Evolutionary conservation across 495 filamentous ascomycete genomes (phyloP).

Genomic region (Xylaria longipes): DNA sequence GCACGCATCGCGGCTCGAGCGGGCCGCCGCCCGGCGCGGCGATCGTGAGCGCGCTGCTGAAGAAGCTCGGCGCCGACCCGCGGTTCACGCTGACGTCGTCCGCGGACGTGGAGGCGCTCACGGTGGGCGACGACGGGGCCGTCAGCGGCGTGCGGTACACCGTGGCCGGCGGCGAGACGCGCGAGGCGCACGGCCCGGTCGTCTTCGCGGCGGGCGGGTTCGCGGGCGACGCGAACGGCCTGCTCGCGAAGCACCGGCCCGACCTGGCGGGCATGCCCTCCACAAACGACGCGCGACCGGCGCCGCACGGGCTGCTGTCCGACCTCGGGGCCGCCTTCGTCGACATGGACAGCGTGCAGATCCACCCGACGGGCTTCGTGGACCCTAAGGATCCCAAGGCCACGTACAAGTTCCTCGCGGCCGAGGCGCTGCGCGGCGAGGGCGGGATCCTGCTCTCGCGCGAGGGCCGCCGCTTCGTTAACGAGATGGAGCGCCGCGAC

Average conservation of each 20-base stretch:
- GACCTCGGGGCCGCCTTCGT: constrained; percentile 56
- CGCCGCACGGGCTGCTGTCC: constrained; percentile 54
- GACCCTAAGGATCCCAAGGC: constrained; percentile 58
- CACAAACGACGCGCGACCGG: constrained; percentile 63
- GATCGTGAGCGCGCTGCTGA: constrained; percentile 59
- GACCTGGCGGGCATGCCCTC: constrained; percentile 64
- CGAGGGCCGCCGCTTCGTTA: constrained; percentile 57
- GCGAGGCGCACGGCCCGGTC: constrained; percentile 55
- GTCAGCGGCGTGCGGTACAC: constrained; percentile 48
- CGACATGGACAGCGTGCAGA: constrained; percentile 65
- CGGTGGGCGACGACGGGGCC: constrained; percentile 34
- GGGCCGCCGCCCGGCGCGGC: constrained; percentile 59
- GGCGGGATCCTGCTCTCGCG: constrained; percentile 59
- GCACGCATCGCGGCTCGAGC: constrained; percentile 62
- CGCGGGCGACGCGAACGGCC: constrained; percentile 60
- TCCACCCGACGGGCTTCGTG: constrained; percentile 75
- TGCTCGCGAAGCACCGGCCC: constrained; percentile 60
- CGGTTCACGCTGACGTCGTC: constrained; percentile 54
- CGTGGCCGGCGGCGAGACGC: constrained; percentile 28
- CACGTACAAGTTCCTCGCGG: constrained; percentile 64
- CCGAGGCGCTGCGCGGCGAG: constrained; percentile 64
- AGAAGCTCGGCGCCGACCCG: constrained; percentile 46
- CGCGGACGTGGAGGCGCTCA: constrained; percentile 53
- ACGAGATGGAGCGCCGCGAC: constrained; percentile 64
- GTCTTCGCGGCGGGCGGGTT: constrained; percentile 65